phyloP scores from a whole-genome alignment of 768 basidiomycete species.

The Lactarius hatsudake region DNA sequence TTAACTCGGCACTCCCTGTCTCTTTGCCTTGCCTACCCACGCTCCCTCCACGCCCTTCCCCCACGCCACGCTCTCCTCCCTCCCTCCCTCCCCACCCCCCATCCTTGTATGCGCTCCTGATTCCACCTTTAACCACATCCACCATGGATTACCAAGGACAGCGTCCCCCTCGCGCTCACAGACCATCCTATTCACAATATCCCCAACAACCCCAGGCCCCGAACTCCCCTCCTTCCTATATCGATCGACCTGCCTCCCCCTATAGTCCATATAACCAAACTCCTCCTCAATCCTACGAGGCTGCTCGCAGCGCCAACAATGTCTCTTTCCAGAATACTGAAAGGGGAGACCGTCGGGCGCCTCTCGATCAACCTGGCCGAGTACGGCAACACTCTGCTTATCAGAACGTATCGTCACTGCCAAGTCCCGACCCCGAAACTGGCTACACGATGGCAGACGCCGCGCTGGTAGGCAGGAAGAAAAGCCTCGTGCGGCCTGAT shows the following conservation, averaged over 20 bases:
- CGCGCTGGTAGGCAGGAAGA: constrained; percentile 70
- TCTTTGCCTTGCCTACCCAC: constrained; percentile 20
- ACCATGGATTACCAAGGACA: constrained; percentile 37
- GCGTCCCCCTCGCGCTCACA: constrained; percentile 38
- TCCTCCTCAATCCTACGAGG: constrained; percentile 20
- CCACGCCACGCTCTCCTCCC: constrained; percentile 42
- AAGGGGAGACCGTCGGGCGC: constrained; percentile 61
- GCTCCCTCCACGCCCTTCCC: constrained; percentile 23
- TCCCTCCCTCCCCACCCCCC: constrained; percentile 19
- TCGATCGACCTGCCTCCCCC: constrained; percentile 24
- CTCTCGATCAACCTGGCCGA: constrained; percentile 55
- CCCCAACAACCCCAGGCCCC: constrained; percentile 29
- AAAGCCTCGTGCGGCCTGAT: constrained; percentile 89
- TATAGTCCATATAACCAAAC: constrained; percentile 29
- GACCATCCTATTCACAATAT: constrained; percentile 31
- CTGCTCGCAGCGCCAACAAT: constrained; percentile 33
- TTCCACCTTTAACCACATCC: not conserved
- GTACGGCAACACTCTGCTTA: constrained; percentile 45
- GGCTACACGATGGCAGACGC: constrained; percentile 41
- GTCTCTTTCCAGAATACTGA: constrained; percentile 72
- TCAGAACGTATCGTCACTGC: constrained; percentile 44
- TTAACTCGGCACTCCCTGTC: constrained; percentile 5
- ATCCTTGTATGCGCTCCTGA: constrained; percentile 18
- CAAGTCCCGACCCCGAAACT: constrained; percentile 35
- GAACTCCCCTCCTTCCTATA: constrained; percentile 31